Conservation (phyloP, 352 stramenopile species). For the Peronospora destructor region DNA sequence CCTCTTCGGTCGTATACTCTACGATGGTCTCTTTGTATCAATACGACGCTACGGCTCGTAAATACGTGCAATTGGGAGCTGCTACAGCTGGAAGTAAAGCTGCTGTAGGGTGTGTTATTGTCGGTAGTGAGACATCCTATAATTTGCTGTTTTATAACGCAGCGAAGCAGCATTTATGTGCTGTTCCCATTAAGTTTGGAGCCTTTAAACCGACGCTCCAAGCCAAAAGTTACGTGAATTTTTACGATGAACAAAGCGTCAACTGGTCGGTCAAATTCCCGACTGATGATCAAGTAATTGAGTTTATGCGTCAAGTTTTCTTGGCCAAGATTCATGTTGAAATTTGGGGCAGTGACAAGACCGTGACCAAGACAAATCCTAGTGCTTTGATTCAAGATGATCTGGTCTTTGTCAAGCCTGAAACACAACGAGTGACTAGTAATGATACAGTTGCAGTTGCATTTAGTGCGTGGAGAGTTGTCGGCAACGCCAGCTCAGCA, state of each 20-base stretch:
- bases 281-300: conserved; percentile 46
- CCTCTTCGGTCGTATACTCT: conserved; percentile 52
- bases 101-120: conserved; percentile 61
- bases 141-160: conserved; percentile 73
- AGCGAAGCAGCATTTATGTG: conserved; percentile 56
- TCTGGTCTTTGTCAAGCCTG: conserved; percentile 34
- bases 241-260: conserved; percentile 60
- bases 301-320: conserved; percentile 68
- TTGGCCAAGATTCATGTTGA: conserved; percentile 73
- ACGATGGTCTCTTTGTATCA: conserved; percentile 69
- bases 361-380: conserved; percentile 39
- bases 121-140: conserved; percentile 57
- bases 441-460: conserved; percentile 60
- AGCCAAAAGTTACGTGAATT: conserved; percentile 76
- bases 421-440: conserved; percentile 29
- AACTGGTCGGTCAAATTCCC: conserved; percentile 80
- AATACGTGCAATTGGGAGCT: conserved; percentile 56
- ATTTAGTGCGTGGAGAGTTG: conserved; percentile 72
- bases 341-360: conserved; percentile 65
- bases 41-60: conserved; percentile 48
- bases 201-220: conserved; percentile 62
- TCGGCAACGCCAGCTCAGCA: conserved; percentile 51
- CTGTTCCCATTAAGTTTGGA: conserved; percentile 43
- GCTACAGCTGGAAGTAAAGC: conserved; percentile 25
- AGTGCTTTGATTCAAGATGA: conserved; percentile 50